Evolutionary conservation across 768 basidiomycete species (phyloP), one percentile per base, ranked within the genome.

Genomic region (Roridomyces roridus): DNA sequence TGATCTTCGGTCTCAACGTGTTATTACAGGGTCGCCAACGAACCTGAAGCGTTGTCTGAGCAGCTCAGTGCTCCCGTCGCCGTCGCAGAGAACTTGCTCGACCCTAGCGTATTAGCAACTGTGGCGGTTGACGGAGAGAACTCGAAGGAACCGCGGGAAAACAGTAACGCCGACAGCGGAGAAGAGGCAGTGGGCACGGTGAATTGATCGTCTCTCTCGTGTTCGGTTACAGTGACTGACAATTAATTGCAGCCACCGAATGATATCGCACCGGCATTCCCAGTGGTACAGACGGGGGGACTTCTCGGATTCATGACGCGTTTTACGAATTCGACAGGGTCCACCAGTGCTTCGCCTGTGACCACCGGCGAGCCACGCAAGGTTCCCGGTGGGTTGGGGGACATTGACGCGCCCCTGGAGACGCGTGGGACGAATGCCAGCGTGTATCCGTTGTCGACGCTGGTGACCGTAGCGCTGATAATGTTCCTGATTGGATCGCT

Each of bases 401-500:
- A 70, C 28, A 51, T 69, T 35, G 72, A 69, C 40, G 66, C 40
- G 62, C 60, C 60, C 60, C 52, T 52, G 52, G 64, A 51, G 53
- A 46, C 55, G 50, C 52, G 60, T 10, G 44, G 49, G 9, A 44
- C 51, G 55, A 46, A 59, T 63, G 17, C 57, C 53, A 56, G 49
- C 66, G 54, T 65, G 63, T 82, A 80, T 66, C 73, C 77, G 45
- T 58, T 80, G 65, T 79, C 81, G 41, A 87, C 86, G 37, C 72
- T 96, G 55, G 67, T 97, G 64, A 76, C 94, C 57, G 84, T 90
- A 35, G 94, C 87, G 35, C 72, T 98, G 60, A 91, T 97, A 65
- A 89, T 91, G 24, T 95, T 98, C 72, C 76, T 98, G 66, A 83
- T 98, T 65, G 96, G 96, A 53, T 96, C 94, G 24, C 77, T 98